These are phyloP conservation scores for Cladophialophora immunda DNA, from an alignment of 2,329 filamentous ascomycete species.

Conservation along the genomic window DNA sequence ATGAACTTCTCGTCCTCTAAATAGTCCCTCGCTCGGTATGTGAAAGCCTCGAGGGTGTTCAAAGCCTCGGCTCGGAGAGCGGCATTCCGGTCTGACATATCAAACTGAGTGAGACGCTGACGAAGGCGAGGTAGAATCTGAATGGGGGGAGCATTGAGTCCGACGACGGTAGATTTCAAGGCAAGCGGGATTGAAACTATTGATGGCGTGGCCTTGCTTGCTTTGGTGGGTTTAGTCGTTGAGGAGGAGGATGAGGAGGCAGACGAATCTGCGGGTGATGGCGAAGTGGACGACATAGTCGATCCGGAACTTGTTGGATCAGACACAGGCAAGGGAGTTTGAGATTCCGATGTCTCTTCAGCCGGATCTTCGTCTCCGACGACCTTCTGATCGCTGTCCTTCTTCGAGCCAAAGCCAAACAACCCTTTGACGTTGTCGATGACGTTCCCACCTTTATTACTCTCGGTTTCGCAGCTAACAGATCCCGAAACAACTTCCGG, in stretches of 20 bases:
- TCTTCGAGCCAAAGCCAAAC: constrained; percentile 92
- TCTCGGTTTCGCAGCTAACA: constrained; percentile 84
- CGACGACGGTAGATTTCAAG: constrained; percentile 58
- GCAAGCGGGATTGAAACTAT: constrained; percentile 61
- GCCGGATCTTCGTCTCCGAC: constrained; percentile 66
- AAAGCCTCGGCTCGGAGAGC: constrained; percentile 82
- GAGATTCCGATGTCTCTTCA: constrained; percentile 43
- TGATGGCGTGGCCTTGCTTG: constrained; percentile 58
- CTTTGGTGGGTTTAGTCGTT: constrained; percentile 45
- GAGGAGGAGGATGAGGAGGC: constrained; percentile 50
- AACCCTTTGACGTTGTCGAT: constrained; percentile 96
- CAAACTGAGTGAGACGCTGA: constrained; percentile 82
- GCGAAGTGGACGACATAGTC: constrained; percentile 44
- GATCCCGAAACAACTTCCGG: constrained; percentile 79
- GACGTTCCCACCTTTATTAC: constrained; percentile 77
- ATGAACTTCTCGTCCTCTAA: constrained; percentile 80
- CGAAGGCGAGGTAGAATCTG: constrained; percentile 62
- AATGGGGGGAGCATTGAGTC: constrained; percentile 47
- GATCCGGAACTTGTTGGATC: constrained; percentile 40
- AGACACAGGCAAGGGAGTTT: constrained; percentile 37
- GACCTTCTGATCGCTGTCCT: constrained; percentile 77
- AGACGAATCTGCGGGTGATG: constrained; percentile 51
- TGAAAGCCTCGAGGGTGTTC: constrained; percentile 92
- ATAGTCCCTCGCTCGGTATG: constrained; percentile 86
- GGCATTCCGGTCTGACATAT: constrained; percentile 81